Base-by-base conservation (phyloP, 768 basidiomycete species). In the Amanita fuliginea region DNA sequence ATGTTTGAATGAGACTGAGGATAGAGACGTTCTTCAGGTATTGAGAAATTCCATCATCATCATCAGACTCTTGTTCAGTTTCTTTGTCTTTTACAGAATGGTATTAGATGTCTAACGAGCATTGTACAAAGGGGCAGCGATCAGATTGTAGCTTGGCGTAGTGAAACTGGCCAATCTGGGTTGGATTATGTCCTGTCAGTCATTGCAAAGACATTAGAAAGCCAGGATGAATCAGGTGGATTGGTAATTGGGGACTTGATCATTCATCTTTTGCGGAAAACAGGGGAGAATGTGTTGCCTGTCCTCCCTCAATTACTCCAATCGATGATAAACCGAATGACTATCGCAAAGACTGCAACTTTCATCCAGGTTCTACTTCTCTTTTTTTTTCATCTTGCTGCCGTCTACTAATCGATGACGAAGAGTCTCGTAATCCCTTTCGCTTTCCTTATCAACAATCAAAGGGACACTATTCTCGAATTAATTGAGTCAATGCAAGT, bases 231-330 rank as follows among this genome's bases (percentile, higher is more conserved):
- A 64, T 86, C 93, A 0, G 92, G 87, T 35, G 95, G 94, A 8
- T 76, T 98, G 18, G 85, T 87, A 46, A 85, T 97, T 42, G 96
- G 96, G 16, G 95, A 98, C 59, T 72, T 99, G 37, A 87, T 99
- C 60, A 88, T 98, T 55, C 93, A 97, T 57, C 71, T 98, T 21
- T 71, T 99, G 43, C 76, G 95, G 21, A 81, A 79, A 53, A 87
- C 89, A 0, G 90, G 90, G 10, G 79, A 83, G 10, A 70, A 81
- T 1, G 77, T 98, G 16, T 71, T 87, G 0, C 83, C 93, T 1
- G 88, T 93, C 5, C 75, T 98, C 14, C 90, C 92, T 2, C 83
- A 91, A 54, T 74, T 99, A 13, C 68, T 97, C 39, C 80, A 81
- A 49, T 91, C 90, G 1, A 83, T 99, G 77, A 73, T 90, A 0